These are phyloP conservation scores for Backusella liffmaniae DNA, from an alignment of 192 early-diverging fungal genomes.

Conservation along the genomic window DNA sequence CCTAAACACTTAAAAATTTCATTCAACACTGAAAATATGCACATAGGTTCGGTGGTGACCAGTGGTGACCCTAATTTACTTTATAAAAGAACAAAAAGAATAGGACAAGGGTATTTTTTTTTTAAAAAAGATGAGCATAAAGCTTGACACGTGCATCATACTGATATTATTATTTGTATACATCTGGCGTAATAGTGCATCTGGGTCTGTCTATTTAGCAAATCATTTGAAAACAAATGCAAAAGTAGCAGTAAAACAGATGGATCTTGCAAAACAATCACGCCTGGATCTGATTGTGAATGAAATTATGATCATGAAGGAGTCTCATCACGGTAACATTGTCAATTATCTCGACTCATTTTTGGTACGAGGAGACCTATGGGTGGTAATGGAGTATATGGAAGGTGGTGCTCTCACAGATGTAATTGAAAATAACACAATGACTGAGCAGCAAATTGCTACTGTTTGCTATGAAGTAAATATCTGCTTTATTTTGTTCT, in stretches of 20 bases:
- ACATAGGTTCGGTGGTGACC: slow-evolving; percentile 80
- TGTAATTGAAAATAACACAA: slow-evolving; percentile 75
- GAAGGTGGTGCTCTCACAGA: slow-evolving; percentile 86
- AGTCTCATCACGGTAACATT: slow-evolving; percentile 78
- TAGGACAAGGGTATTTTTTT: slow-evolving; percentile 84
- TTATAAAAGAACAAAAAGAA: slow-evolving; percentile 93
- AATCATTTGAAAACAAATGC: slow-evolving; percentile 56
- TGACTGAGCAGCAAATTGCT: slow-evolving; percentile 84
- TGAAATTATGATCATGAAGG: slow-evolving; percentile 88
- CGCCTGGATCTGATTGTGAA: slow-evolving; percentile 95
- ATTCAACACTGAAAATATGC: background rate
- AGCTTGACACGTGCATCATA: background rate
- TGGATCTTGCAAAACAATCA: slow-evolving; percentile 92
- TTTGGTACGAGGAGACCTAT: slow-evolving; percentile 75
- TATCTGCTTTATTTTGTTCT: background rate
- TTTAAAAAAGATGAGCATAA: background rate
- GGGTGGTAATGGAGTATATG: slow-evolving; percentile 95
- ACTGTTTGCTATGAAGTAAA: slow-evolving; percentile 71
- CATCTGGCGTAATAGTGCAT: slow-evolving; percentile 59
- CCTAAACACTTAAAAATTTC: background rate
- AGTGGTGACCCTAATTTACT: slow-evolving; percentile 85
- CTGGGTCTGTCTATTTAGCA: slow-evolving; percentile 88
- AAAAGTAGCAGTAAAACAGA: slow-evolving; percentile 93
- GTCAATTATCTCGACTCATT: slow-evolving; percentile 89
- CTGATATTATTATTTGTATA: background rate